These are phyloP conservation scores for Sequoia sempervirens DNA, from an alignment of 75 land plant genomes.

Conservation along the genomic window DNA sequence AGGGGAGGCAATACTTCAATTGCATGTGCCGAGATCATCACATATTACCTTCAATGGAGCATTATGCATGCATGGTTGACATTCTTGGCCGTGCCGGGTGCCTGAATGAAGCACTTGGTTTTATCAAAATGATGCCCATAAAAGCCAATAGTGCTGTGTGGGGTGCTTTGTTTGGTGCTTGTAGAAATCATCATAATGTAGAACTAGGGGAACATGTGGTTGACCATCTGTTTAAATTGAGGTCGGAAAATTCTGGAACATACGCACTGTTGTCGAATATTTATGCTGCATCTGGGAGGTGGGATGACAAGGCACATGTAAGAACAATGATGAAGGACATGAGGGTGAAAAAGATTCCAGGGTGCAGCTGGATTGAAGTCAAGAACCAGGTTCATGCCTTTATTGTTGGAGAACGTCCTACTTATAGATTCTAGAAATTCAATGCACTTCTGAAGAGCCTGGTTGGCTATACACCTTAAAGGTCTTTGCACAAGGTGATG, in stretches of 20 bases:
- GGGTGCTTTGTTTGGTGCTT: slow-evolving; percentile 9
- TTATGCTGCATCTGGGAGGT: slow-evolving; percentile 1
- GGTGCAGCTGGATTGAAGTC: slow-evolving; percentile 4
- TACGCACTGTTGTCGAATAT: slow-evolving; percentile 1
- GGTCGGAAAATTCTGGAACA: background rate
- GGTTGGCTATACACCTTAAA: too few species aligned
- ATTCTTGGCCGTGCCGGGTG: slow-evolving; percentile 13
- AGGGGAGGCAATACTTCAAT: slow-evolving; percentile 9
- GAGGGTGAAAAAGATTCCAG: slow-evolving; percentile 4
- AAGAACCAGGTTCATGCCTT: slow-evolving; percentile 5
- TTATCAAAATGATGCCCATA: slow-evolving; percentile 8
- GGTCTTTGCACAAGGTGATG: too few species aligned
- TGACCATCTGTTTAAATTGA: background rate
- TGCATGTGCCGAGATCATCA: background rate
- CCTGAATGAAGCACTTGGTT: slow-evolving; percentile 8
- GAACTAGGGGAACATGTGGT: background rate
- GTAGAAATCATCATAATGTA: slow-evolving; percentile 1
- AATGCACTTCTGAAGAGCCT: too few species aligned
- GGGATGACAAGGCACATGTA: slow-evolving; percentile 1
- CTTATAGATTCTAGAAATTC: background rate
- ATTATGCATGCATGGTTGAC: slow-evolving; percentile 13
- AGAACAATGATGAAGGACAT: slow-evolving; percentile 7
- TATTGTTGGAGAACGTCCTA: background rate
- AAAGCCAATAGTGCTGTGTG: slow-evolving; percentile 2
- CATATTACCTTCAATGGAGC: slow-evolving; percentile 6